Evolutionary conservation across 345 rosid species (phyloP), one percentile per base, ranked within the genome.

Genomic region (Adansonia digitata): DNA sequence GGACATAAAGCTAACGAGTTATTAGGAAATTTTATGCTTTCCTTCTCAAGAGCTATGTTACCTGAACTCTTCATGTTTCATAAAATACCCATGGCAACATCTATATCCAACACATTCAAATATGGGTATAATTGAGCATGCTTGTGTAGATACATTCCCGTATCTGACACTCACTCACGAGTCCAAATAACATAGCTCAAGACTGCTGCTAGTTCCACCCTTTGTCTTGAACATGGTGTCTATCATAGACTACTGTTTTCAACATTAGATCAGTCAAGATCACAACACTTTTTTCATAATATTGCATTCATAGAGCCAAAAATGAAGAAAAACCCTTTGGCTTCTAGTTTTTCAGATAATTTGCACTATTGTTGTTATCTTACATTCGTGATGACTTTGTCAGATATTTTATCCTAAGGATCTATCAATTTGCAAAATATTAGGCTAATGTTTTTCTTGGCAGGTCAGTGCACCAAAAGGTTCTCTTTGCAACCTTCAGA

Each of bases 401-500:
- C 8, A 22, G 53, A 29, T 63, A 60, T n/a, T 43, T 49, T 31
- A 77, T 49, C 48, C 15, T 42, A 10, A 64, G 46, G 53, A 59
- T 66, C 75, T 69, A 48, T 45, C 48, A 22, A 10, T 5, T 56
- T 39, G 64, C 7, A 72, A 34, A 27, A 17, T 40, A 53, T 29
- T 45, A 64, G 77, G 73, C 75, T 77, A 75, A 78, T 71, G 80
- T 78, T 56, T 73, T 57, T 82, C 52, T 85, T 84, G 86, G 73
- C 92, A 94, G 98, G 97, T 92, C 72, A 88, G 88, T 55, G 90
- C 88, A 53, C 97, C 97, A 42, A 94, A 92, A 83, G 97, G 94
- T 61, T 91, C 98, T 15, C 87, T 94, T 56, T 92, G 98, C 87
- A 92, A 88, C 74, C 93, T 92, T 65, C 85, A 73, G 48, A 92